Base-by-base conservation (phyloP, 495 filamentous ascomycete species). In the Hyaloscypha hepaticicola region DNA sequence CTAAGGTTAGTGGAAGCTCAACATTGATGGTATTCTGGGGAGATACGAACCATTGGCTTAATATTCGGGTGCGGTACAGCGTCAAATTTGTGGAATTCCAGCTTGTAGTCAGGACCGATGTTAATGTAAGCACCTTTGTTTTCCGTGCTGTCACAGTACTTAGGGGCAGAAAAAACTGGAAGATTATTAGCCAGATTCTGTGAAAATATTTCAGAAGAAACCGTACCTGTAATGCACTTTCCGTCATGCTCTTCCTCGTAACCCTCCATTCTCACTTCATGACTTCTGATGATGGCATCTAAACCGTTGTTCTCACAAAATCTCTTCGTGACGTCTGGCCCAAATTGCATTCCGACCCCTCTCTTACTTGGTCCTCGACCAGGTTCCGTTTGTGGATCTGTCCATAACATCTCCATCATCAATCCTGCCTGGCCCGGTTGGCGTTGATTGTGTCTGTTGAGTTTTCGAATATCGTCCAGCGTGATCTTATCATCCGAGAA, bases 351-450 rank as follows among this genome's bases (percentile, higher is more conserved):
- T 55, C 95, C 95, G 26, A 99, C 93, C 62, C 95, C 95, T 73
- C 95, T 86, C 83, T 99, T 99, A 80, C 91, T 96, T 24, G 94
- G 96, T 9, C 93, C 91, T 58, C 95, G 86, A 27, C 95, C 95
- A 53, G 90, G 90, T 66, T 85, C 80, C 0, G 87, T 79, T 73
- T 98, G 95, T 14, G 95, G 95, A 72, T 99, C 95, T 0, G 95
- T 98, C 95, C 95, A 99, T 22, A 99, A 85, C 96, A 99, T 99
- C 76, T 99, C 95, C 95, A 99, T 98, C 95, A 99, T 99, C 69
- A 99, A 78, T 31, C 95, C 95, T 51, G 88, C 76, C 74, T 98
- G 95, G 25, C 96, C 96, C n/a, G 95, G 95, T 72, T 99, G 95
- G 28, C 91, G 84, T 79, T 98, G 96, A 75, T 84, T 87, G 77